These are phyloP conservation scores for Paraleonurus japonicus DNA, from an alignment of 257 asterid species.

Conservation along the genomic window DNA sequence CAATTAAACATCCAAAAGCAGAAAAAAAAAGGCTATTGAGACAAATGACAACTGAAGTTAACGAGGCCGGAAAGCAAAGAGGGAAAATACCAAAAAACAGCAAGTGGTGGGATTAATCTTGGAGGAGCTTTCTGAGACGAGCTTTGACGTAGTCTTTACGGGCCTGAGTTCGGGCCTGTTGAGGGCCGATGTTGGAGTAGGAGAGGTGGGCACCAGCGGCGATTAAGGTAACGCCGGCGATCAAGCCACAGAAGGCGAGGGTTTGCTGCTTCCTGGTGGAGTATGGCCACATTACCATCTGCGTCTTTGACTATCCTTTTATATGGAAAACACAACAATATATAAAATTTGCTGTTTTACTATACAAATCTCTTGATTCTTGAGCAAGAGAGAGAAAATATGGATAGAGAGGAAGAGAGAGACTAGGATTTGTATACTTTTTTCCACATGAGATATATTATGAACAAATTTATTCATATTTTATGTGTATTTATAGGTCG, in stretches of 20 bases:
- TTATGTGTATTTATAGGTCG: no score
- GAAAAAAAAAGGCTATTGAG: background rate
- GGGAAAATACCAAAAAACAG: conserved; percentile 20
- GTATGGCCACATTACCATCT: conserved; percentile 40
- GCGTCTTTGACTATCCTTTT: background rate
- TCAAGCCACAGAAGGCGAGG: conserved; percentile 40
- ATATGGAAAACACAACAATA: background rate
- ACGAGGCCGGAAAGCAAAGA: background rate
- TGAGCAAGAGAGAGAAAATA: no score
- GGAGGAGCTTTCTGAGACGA: conserved; percentile 45
- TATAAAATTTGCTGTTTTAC: no score
- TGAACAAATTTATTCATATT: no score
- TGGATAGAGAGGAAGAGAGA: no score
- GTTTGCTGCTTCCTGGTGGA: conserved; percentile 42
- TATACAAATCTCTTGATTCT: no score
- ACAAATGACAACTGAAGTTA: background rate
- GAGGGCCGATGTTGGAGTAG: conserved; percentile 48
- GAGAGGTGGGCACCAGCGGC: conserved; percentile 49
- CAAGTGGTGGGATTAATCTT: conserved; percentile 31
- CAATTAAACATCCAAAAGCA: background rate
- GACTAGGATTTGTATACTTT: no score
- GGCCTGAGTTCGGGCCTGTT: conserved; percentile 55
- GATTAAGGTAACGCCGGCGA: conserved; percentile 40
- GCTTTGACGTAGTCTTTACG: conserved; percentile 47
- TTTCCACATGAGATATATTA: no score